Evolutionary conservation across 2,329 filamentous ascomycete genomes (phyloP), one percentile per base, ranked within the genome.

Genomic region (Hypomyces rosellus): DNA sequence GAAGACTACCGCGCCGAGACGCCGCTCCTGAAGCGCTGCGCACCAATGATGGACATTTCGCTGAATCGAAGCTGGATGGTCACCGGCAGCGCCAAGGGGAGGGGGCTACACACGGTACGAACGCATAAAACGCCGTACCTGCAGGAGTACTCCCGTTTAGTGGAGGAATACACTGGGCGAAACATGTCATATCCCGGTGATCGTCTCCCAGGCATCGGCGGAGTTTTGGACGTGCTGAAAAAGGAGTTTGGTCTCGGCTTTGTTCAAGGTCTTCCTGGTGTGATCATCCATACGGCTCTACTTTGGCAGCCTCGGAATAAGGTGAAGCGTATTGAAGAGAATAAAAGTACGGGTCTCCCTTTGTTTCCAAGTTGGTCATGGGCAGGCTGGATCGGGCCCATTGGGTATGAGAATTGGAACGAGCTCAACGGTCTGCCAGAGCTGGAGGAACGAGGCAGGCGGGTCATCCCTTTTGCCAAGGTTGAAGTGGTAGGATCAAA

Each of bases 341-440:
- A 51, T 39, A 4, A 15, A 5, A 44, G 22, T 4, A 51, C 38
- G 2, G 8, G 33, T 12, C 33, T 47, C 2, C 44, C 44, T 6
- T n/a, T 43, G 14, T 51, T 39, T 16, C 49, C 49, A 6, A 51
- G 49, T 7, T 51, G 49, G 49, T 47, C 49, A 4, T 51, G 49
- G 49, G 16, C 49, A 3, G 49, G 49, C 9, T 51, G 49, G 49
- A 48, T 39, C 15, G 49, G 49, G 14, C 48, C 48, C 9, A 43
- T 50, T 3, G 48, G 48, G 3, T 45, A 50, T 36, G 48, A 50
- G 33, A 33, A 50, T 11, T 50, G 48, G 48, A 36, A 50, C 41
- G 37, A 30, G 4, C 46, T 50, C 6, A 50, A 50, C 11, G 8
- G 16, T n/a, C 45, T 50, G 41, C 43, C 37, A 7, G 48, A 30